Conservation (phyloP, 352 stramenopile species). For the Phytophthora vignae region DNA sequence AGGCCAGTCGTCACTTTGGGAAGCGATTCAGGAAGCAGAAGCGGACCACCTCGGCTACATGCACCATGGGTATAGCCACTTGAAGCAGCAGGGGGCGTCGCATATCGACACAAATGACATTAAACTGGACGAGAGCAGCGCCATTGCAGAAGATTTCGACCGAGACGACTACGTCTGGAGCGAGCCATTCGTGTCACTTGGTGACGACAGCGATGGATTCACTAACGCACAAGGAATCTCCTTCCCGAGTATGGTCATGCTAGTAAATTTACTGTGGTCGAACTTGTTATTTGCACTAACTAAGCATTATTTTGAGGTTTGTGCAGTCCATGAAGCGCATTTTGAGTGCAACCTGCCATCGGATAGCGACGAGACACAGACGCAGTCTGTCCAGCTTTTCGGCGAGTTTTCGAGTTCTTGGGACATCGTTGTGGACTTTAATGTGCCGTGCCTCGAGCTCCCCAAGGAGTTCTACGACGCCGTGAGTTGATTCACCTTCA, state of each 20-base stretch:
- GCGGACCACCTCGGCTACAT: slow-evolving; percentile 24
- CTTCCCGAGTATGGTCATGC: slow-evolving; percentile 53
- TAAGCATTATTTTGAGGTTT: neutral
- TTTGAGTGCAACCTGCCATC: slow-evolving; percentile 33
- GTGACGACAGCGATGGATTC: slow-evolving; percentile 26
- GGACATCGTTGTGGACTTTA: slow-evolving; percentile 69
- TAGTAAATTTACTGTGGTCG: neutral
- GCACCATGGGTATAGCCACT: slow-evolving; percentile 25
- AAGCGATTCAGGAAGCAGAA: slow-evolving; percentile 26
- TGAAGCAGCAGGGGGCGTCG: neutral
- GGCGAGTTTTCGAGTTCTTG: slow-evolving; percentile 65
- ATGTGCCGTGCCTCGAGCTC: slow-evolving; percentile 62
- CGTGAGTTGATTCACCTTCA: slow-evolving; percentile 30
- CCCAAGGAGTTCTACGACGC: slow-evolving; percentile 71
- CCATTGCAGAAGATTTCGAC: slow-evolving; percentile 10
- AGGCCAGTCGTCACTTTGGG: slow-evolving; percentile 51
- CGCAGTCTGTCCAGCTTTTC: slow-evolving; percentile 41
- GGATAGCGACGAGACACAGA: neutral
- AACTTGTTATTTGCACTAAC: neutral
- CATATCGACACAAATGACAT: slow-evolving; percentile 7
- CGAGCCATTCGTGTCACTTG: slow-evolving; percentile 54
- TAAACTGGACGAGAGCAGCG: slow-evolving; percentile 13
- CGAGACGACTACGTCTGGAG: slow-evolving; percentile 50
- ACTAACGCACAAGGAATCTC: slow-evolving; percentile 53
- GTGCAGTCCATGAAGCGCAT: slow-evolving; percentile 50